phyloP scores from a whole-genome alignment of 495 filamentous ascomycete species.

The Cercophora sp. region DNA sequence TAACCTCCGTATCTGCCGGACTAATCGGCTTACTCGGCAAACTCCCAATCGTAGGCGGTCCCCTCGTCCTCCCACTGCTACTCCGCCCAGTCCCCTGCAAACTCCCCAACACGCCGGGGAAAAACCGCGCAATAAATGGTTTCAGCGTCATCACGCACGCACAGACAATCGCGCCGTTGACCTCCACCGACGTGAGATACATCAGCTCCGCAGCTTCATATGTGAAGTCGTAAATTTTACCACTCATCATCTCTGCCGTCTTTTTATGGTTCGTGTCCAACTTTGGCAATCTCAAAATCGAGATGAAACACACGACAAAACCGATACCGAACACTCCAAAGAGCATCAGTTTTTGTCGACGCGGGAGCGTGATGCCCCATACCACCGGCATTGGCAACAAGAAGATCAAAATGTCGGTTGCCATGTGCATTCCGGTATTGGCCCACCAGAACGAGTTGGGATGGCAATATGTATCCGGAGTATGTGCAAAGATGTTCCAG shows the following conservation, averaged over 20 bases:
- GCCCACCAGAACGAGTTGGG: constrained; percentile 30
- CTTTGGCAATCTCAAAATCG: constrained; percentile 29
- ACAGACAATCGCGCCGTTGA: constrained; percentile 40
- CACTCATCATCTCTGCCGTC: background rate
- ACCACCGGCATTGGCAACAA: constrained; percentile 35
- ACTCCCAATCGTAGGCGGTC: constrained; percentile 26
- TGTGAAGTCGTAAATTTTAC: constrained; percentile 21
- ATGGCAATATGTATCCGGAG: constrained; percentile 22
- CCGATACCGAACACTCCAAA: constrained; percentile 34
- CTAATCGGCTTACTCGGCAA: constrained; percentile 12
- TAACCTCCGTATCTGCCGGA: constrained; percentile 5
- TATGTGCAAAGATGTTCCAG: constrained; percentile 25
- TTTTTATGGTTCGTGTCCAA: constrained; percentile 22
- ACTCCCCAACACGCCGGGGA: constrained; percentile 33
- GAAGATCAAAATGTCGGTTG: constrained; percentile 36
- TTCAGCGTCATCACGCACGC: constrained; percentile 38
- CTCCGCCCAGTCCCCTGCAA: background rate
- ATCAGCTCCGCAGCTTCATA: constrained; percentile 23
- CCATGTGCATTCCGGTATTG: constrained; percentile 32
- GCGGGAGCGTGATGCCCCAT: constrained; percentile 33
- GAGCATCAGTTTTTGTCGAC: constrained; percentile 31
- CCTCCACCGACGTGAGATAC: constrained; percentile 46
- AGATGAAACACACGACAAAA: constrained; percentile 31
- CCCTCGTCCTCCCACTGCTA: background rate
- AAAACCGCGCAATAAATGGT: constrained; percentile 24